Conservation (phyloP, 2,329 filamentous ascomycete genomes). For the Trichoderma guizhouense region DNA sequence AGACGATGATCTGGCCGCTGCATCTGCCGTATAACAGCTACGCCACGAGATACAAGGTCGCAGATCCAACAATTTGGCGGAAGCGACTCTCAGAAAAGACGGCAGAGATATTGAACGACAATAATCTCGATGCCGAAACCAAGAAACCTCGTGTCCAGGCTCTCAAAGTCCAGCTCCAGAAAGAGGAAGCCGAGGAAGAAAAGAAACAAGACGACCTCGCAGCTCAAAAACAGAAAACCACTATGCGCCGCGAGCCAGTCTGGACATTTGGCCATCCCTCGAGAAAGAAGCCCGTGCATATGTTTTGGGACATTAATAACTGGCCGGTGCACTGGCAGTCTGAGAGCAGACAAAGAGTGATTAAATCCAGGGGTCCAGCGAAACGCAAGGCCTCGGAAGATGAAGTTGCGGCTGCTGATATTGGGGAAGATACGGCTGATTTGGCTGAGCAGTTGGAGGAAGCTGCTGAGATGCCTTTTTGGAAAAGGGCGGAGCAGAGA, state of each 20-base stretch:
- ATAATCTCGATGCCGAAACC: background rate
- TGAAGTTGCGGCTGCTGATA: background rate
- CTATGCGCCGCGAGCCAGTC: conserved; percentile 29
- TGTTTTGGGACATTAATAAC: conserved; percentile 45
- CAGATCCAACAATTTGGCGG: background rate
- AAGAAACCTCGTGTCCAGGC: background rate
- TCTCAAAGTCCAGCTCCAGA: background rate
- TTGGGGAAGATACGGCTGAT: background rate
- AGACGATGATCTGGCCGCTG: conserved; percentile 40
- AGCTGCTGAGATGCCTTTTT: background rate
- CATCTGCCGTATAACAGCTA: conserved; percentile 24
- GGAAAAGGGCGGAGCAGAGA: conserved; percentile 3
- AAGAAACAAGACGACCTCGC: background rate
- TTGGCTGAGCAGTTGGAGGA: background rate
- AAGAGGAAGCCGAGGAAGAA: conserved; percentile 14
- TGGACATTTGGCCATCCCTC: conserved; percentile 32
- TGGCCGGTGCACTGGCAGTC: conserved; percentile 46
- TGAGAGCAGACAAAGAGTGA: conserved; percentile 27
- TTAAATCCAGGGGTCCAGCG: conserved; percentile 23
- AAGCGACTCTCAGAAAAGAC: background rate
- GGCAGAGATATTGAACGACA: background rate
- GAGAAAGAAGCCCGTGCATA: conserved; percentile 20
- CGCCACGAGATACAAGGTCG: background rate
- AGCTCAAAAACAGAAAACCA: background rate
- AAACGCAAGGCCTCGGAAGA: background rate